These are phyloP conservation scores for Fusarium sp. DNA, from an alignment of 2,329 filamentous ascomycete species.

Conservation along the genomic window DNA sequence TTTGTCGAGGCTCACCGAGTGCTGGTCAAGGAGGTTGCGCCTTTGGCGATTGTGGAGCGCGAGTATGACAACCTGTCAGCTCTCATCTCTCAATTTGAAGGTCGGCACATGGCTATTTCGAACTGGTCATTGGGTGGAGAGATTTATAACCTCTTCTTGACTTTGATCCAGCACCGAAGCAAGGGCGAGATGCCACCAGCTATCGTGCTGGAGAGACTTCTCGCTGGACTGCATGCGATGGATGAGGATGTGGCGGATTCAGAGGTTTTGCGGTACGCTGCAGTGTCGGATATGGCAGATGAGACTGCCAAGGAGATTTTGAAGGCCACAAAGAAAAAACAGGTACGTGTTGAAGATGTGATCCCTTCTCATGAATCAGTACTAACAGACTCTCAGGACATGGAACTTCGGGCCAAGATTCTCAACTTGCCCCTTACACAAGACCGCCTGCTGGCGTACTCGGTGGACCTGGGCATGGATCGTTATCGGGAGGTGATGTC, in stretches of 20 bases:
- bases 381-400: conserved; percentile 44
- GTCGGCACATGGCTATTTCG: conserved; percentile 65
- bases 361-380: not conserved
- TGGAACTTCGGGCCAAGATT: conserved; percentile 54
- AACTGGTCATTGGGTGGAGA: conserved; percentile 82
- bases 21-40: conserved; percentile 81
- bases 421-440: conserved; percentile 72
- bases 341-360: conserved; percentile 55
- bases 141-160: conserved; percentile 73
- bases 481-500: conserved; percentile 73
- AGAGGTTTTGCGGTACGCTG: conserved; percentile 67
- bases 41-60: conserved; percentile 79
- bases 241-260: conserved; percentile 54
- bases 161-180: conserved; percentile 56
- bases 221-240: conserved; percentile 64
- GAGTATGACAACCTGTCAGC: conserved; percentile 74
- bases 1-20: conserved; percentile 84
- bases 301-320: conserved; percentile 72
- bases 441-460: conserved; percentile 74
- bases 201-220: conserved; percentile 62
- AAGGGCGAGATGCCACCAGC: conserved; percentile 53
- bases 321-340: conserved; percentile 61
- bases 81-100: conserved; percentile 75
- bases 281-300: conserved; percentile 81
- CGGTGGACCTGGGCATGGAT: conserved; percentile 71